Percentiles rank a stretch among this genome's conserved stretches.
phyloP scores from a whole-genome alignment of 345 rosid species.

The Camelina sativa region DNA sequence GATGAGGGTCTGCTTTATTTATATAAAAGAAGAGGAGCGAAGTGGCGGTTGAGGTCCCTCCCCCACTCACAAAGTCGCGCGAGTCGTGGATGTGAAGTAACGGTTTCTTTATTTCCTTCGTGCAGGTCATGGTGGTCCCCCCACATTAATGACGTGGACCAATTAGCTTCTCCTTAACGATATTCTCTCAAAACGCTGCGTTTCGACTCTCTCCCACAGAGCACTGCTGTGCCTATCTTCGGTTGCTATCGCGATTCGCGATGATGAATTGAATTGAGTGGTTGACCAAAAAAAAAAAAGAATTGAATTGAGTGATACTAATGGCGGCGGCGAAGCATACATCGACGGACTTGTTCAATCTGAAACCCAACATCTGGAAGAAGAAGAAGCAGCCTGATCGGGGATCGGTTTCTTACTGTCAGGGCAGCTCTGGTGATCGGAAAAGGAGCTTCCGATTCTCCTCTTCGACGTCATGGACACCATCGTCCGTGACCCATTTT shows the following conservation, averaged over 20 bases:
- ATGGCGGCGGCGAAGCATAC: constrained; percentile 31
- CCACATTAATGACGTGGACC: constrained; percentile 33
- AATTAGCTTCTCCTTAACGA: constrained; percentile 10
- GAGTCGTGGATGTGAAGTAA: constrained; percentile 16
- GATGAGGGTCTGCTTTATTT: background rate
- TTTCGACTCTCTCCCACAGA: constrained; percentile 3
- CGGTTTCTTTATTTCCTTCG: background rate
- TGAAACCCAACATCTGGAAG: constrained; percentile 5
- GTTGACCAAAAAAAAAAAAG: too few relatives aligned
- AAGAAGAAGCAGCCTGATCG: constrained; percentile 19
- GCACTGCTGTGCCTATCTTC: too few relatives aligned
- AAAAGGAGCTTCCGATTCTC: constrained; percentile 76
- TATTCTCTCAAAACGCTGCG: constrained; percentile 23
- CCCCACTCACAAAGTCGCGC: too few relatives aligned
- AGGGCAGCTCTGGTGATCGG: background rate
- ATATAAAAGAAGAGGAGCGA: background rate
- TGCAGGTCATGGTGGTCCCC: constrained; percentile 7
- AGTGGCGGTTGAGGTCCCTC: constrained; percentile 18
- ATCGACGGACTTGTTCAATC: background rate
- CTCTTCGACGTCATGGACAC: constrained; percentile 98
- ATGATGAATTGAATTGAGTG: background rate
- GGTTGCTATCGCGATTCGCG: background rate
- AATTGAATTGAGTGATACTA: background rate
- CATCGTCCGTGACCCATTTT: constrained; percentile 93
- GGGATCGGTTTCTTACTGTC: background rate